These are phyloP conservation scores for Sporothrix schenckii DNA, from an alignment of 2,329 filamentous ascomycete species.

Conservation along the genomic window DNA sequence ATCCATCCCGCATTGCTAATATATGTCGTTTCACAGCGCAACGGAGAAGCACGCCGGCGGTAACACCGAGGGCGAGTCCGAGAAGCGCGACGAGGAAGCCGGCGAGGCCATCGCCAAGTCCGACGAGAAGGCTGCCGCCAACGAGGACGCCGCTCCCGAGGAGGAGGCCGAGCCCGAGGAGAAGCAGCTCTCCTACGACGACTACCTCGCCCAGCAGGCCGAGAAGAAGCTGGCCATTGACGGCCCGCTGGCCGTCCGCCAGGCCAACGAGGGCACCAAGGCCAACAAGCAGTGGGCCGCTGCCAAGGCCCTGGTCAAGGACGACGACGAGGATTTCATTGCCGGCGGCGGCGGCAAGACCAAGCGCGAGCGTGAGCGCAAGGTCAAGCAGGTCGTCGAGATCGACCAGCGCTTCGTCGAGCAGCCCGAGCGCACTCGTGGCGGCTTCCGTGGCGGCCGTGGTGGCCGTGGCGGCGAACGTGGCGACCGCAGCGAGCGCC, in stretches of 20 bases:
- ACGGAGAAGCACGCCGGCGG: conserved; percentile 91
- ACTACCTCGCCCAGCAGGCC: conserved; percentile 75
- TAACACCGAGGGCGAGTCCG: conserved; percentile 75
- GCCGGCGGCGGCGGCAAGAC: conserved; percentile 73
- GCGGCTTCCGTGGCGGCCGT: conserved; percentile 48
- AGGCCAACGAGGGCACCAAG: conserved; percentile 90
- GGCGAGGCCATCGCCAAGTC: conserved; percentile 85
- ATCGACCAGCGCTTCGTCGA: conserved; percentile 84
- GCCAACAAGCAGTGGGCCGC: conserved; percentile 88
- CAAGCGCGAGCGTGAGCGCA: conserved; percentile 83
- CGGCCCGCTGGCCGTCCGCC: conserved; percentile 69
- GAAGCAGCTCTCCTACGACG: conserved; percentile 85
- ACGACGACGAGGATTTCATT: conserved; percentile 76
- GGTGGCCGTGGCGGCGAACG: conserved; percentile 54
- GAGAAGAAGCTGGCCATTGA: conserved; percentile 77
- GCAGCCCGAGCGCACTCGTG: conserved; percentile 63
- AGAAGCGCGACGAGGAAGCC: conserved; percentile 88
- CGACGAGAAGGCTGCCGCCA: conserved; percentile 73
- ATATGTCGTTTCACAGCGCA: conserved; percentile 56
- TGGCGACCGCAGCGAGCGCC: conserved; percentile 48
- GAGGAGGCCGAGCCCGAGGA: conserved; percentile 69
- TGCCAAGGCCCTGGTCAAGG: conserved; percentile 71
- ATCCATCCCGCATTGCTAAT: too few relatives aligned
- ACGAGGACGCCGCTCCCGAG: conserved; percentile 45
- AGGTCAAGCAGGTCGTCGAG: conserved; percentile 86